A percentile compares a stretch with the other conserved stretches of the same genome.
These are phyloP conservation scores for Neoarthrinium moseri DNA, from an alignment of 2,329 filamentous ascomycete species.

Conservation along the genomic window DNA sequence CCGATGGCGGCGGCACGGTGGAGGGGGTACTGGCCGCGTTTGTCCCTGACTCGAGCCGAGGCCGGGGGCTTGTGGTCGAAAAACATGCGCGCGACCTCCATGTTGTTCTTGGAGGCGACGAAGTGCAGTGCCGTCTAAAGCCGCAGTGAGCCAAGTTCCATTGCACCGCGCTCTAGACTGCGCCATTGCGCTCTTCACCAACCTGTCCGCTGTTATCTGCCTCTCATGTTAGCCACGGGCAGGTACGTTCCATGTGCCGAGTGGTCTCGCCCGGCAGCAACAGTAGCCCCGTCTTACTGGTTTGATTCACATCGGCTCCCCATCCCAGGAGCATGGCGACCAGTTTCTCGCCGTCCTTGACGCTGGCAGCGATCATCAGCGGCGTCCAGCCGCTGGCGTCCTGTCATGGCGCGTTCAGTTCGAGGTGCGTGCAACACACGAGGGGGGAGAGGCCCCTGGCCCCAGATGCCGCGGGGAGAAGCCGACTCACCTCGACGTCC, in stretches of 20 bases:
- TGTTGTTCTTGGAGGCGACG: slow-evolving; percentile 82
- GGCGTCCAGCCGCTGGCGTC: slow-evolving; percentile 82
- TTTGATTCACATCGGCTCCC: slow-evolving; percentile 71
- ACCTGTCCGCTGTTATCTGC: slow-evolving; percentile 66
- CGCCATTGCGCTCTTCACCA: slow-evolving; percentile 7
- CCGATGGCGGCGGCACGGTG: slow-evolving; percentile 91
- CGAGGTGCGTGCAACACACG: not conserved
- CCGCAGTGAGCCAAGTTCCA: not conserved
- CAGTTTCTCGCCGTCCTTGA: slow-evolving; percentile 69
- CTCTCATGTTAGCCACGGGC: slow-evolving; percentile 17
- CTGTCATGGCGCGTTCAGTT: slow-evolving; percentile 30
- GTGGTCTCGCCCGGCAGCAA: not conserved
- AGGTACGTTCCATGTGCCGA: no score
- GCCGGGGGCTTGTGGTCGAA: slow-evolving; percentile 68
- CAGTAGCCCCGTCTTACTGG: no score
- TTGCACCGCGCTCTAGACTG: not conserved
- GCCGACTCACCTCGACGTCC: slow-evolving; percentile 65
- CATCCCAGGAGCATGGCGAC: slow-evolving; percentile 67
- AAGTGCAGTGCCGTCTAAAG: slow-evolving; percentile 84
- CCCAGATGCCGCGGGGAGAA: not conserved
- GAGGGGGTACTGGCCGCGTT: slow-evolving; percentile 82
- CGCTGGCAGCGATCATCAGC: slow-evolving; percentile 77
- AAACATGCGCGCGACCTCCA: slow-evolving; percentile 78
- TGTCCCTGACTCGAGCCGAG: slow-evolving; percentile 78
- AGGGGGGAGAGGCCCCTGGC: not conserved